Conservation (phyloP, 306 rosid genomes). For the Argentina anserina region DNA sequence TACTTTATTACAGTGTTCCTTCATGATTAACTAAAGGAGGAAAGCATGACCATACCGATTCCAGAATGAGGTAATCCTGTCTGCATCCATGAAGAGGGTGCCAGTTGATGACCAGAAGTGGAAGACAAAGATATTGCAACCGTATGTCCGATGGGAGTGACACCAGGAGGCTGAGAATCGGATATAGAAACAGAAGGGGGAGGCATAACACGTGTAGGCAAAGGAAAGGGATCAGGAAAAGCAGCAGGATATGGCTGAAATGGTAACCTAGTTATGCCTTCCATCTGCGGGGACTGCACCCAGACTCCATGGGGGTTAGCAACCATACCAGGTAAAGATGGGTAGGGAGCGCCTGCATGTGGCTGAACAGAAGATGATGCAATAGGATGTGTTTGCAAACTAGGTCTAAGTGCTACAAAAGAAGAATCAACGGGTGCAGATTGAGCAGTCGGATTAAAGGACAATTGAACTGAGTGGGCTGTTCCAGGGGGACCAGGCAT, state of each 20-base stretch:
- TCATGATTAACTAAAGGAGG: not conserved
- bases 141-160: slow-evolving; percentile 56
- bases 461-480: slow-evolving; percentile 31
- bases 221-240: slow-evolving; percentile 65
- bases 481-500: slow-evolving; percentile 67
- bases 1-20: not conserved
- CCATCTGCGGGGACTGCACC: slow-evolving; percentile 74
- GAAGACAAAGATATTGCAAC: slow-evolving; percentile 26
- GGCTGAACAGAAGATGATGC: slow-evolving; percentile 35
- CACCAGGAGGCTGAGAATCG: slow-evolving; percentile 96
- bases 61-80: slow-evolving; percentile 43
- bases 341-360: slow-evolving; percentile 51
- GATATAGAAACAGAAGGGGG: slow-evolving; percentile 62
- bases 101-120: slow-evolving; percentile 33
- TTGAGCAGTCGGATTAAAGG: slow-evolving; percentile 37
- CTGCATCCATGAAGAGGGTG: slow-evolving; percentile 47
- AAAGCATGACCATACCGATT: slow-evolving; percentile 41
- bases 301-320: slow-evolving; percentile 70
- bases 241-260: slow-evolving; percentile 61
- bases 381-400: slow-evolving; percentile 40
- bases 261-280: slow-evolving; percentile 58
- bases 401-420: slow-evolving; percentile 45
- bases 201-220: slow-evolving; percentile 60
- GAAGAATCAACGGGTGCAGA: slow-evolving; percentile 42
- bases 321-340: slow-evolving; percentile 52